Conservation (phyloP, 1,139 yeast genomes). For the Protomyces arabidopsidicola region DNA sequence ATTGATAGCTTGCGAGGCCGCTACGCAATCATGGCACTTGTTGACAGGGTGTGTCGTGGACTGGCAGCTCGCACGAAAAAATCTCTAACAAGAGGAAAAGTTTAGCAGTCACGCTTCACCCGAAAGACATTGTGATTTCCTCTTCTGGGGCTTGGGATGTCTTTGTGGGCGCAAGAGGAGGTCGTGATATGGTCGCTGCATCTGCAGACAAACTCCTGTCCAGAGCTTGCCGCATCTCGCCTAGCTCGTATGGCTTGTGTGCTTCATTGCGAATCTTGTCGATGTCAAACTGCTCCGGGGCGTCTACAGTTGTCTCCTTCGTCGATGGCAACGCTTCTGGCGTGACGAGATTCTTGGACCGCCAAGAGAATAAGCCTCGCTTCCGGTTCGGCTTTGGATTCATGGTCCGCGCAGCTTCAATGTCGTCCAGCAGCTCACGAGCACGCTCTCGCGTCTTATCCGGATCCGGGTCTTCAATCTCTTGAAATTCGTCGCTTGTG, state of each 20-base stretch:
- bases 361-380: conserved; percentile 13
- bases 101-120: conserved; percentile 2
- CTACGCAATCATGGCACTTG: not conserved
- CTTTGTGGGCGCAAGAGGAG: not conserved
- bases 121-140: conserved; percentile 23
- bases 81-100: not conserved
- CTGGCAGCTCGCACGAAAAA: not conserved
- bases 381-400: conserved; percentile 33
- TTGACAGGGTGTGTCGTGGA: not conserved
- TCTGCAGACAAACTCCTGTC: not conserved
- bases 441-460: conserved; percentile 62
- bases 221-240: not conserved
- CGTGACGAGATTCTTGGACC: conserved; percentile 16
- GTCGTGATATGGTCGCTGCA: not conserved
- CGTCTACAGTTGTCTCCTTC: not conserved
- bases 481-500: conserved; percentile 83
- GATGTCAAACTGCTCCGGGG: conserved; percentile 6
- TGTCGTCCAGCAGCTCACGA: conserved; percentile 34
- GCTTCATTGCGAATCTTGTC: conserved; percentile 18
- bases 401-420: conserved; percentile 41
- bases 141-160: not conserved
- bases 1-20: not conserved
- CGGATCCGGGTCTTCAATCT: conserved; percentile 94
- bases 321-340: conserved; percentile 21
- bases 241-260: not conserved